Conservation (phyloP, 2,329 filamentous ascomycete genomes). For the Aspergillus sp. region DNA sequence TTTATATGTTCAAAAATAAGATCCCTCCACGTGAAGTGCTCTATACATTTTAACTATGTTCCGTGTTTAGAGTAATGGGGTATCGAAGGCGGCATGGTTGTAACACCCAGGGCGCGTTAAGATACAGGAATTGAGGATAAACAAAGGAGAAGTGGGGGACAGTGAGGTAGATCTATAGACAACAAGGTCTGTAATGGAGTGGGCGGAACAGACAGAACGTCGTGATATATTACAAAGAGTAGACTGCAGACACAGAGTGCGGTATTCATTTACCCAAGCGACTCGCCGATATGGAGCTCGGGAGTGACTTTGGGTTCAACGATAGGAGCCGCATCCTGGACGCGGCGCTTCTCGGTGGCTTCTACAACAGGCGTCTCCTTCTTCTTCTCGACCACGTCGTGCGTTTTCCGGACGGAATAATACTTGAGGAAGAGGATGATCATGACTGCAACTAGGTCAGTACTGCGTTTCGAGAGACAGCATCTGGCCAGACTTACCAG, state of each 20-base stretch:
- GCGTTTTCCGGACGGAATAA: slow-evolving; percentile 39
- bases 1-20: too few species aligned
- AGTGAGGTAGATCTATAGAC: not conserved
- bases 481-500: slow-evolving; percentile 36
- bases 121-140: too few species aligned
- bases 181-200: not conserved
- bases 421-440: slow-evolving; percentile 48
- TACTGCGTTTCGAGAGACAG: too few species aligned
- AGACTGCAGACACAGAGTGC: too few species aligned
- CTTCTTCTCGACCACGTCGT: slow-evolving; percentile 35
- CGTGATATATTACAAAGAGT: not conserved
- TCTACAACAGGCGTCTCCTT: slow-evolving; percentile 34
- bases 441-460: slow-evolving; percentile 39
- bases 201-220: too few species aligned
- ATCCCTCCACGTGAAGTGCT: too few species aligned
- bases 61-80: too few species aligned
- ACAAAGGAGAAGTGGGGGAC: not conserved
- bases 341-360: slow-evolving; percentile 21
- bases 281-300: slow-evolving; percentile 27
- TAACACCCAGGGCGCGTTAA: too few species aligned
- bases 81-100: too few species aligned
- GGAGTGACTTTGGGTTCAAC: slow-evolving; percentile 11
- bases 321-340: slow-evolving; percentile 13
- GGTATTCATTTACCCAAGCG: slow-evolving; percentile 22
- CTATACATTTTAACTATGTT: too few species aligned